Conservation (phyloP, 768 basidiomycete species). For the Boletus insuetus region DNA sequence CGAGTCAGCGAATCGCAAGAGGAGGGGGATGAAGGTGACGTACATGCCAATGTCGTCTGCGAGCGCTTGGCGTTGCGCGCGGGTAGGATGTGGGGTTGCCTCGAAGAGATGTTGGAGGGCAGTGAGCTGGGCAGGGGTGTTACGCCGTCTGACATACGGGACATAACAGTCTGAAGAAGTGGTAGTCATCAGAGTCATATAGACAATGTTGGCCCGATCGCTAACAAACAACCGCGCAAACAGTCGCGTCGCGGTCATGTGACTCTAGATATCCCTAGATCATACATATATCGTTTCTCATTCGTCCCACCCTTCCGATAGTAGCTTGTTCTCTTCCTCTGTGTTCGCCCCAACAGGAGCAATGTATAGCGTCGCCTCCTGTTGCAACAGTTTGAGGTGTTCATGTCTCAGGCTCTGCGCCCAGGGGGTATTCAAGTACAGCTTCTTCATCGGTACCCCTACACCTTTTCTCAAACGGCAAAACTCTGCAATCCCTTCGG, state of each 20-base stretch:
- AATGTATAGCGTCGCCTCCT: slow-evolving; percentile 29
- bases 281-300: neutral
- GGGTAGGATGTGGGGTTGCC: slow-evolving; percentile 38
- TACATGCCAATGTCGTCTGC: slow-evolving; percentile 41
- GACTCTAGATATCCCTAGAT: slow-evolving; percentile 12
- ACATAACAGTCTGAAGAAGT: slow-evolving; percentile 12
- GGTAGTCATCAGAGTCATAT: slow-evolving; percentile 2
- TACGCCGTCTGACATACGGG: slow-evolving; percentile 31
- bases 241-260: slow-evolving; percentile 27
- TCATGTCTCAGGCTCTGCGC: slow-evolving; percentile 15
- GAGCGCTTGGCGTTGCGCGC: slow-evolving; percentile 40
- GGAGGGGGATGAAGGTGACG: neutral
- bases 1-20: slow-evolving; percentile 3
- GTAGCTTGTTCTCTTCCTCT: slow-evolving; percentile 43
- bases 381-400: slow-evolving; percentile 23
- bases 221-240: slow-evolving; percentile 11
- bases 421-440: slow-evolving; percentile 45
- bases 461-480: slow-evolving; percentile 35
- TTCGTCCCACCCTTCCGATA: slow-evolving; percentile 20
- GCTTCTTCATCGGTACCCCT: slow-evolving; percentile 45
- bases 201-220: slow-evolving; percentile 11
- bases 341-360: slow-evolving; percentile 39
- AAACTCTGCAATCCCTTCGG: slow-evolving; percentile 35
- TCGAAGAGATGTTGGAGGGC: slow-evolving; percentile 37
- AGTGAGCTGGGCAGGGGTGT: slow-evolving; percentile 33